Percentiles rank a stretch among this genome's conserved stretches.
These are phyloP conservation scores for Morella rubra DNA, from an alignment of 306 rosid species.

Conservation along the genomic window DNA sequence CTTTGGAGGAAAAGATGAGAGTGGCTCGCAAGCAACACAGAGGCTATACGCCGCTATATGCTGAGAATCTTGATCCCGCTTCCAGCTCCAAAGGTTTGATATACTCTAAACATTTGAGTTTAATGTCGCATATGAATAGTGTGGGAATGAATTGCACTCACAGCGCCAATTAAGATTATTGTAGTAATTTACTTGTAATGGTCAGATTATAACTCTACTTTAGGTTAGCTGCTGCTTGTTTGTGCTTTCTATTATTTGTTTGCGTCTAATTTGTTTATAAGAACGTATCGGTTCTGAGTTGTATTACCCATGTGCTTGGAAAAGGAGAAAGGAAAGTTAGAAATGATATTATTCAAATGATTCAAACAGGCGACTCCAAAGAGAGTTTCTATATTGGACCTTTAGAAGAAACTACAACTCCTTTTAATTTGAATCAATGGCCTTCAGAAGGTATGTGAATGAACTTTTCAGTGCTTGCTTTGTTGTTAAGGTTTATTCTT, in stretches of 20 bases:
- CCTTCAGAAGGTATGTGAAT: slow-evolving; percentile 58
- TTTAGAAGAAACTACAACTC: slow-evolving; percentile 42
- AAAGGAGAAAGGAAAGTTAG: slow-evolving; percentile 2
- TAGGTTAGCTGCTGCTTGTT: background rate
- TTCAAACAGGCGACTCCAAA: slow-evolving; percentile 67
- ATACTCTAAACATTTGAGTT: background rate
- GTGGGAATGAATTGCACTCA: too few species aligned
- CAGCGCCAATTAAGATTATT: background rate
- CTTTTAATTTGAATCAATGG: slow-evolving; percentile 66
- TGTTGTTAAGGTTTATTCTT: background rate
- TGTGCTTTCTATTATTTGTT: background rate
- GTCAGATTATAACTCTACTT: background rate
- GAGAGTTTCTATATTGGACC: slow-evolving; percentile 73
- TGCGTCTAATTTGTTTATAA: background rate
- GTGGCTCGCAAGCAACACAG: slow-evolving; percentile 55
- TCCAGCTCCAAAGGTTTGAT: slow-evolving; percentile 52
- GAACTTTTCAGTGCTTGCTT: background rate
- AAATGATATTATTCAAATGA: background rate
- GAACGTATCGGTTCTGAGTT: background rate
- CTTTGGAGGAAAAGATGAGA: slow-evolving; percentile 52
- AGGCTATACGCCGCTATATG: slow-evolving; percentile 74
- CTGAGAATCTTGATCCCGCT: slow-evolving; percentile 58
- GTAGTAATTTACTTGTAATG: background rate
- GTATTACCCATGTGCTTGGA: background rate
- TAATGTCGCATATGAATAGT: background rate